Percentiles rank a stretch among this genome's conserved stretches.
These are phyloP conservation scores for Glaciozyma martinii DNA, from an alignment of 768 basidiomycete genomes.

Conservation along the genomic window DNA sequence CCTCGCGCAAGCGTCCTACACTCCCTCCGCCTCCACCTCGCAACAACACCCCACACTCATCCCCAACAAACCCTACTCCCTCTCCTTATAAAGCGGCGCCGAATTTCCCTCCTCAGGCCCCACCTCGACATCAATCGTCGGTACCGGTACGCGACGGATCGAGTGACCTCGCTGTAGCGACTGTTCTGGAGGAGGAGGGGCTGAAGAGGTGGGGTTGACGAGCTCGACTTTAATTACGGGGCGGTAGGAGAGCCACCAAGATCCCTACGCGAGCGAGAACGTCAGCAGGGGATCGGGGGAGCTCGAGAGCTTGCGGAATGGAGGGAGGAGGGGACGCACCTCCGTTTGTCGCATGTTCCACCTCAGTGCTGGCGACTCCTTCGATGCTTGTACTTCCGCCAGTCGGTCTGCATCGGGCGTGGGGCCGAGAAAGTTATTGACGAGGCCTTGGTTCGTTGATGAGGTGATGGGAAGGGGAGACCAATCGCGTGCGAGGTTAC, in stretches of 20 bases:
- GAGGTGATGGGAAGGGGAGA: conserved; percentile 27
- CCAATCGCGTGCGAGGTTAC: conserved; percentile 22
- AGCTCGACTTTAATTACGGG: conserved; percentile 21
- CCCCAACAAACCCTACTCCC: too few relatives aligned
- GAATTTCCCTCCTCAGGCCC: too few relatives aligned
- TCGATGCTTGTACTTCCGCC: not conserved
- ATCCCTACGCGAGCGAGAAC: conserved; percentile 6
- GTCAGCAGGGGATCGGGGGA: not conserved
- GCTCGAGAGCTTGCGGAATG: not conserved
- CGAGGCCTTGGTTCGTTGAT: conserved; percentile 14
- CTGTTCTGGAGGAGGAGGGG: too few relatives aligned
- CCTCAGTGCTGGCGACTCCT: conserved; percentile 16
- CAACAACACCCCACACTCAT: too few relatives aligned
- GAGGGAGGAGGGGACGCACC: not conserved
- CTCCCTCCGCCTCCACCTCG: too few relatives aligned
- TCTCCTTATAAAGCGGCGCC: too few relatives aligned
- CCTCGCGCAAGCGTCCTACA: too few relatives aligned
- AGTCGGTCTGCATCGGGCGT: not conserved
- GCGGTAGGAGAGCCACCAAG: conserved; percentile 26
- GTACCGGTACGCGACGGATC: too few relatives aligned
- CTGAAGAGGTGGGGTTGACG: conserved; percentile 18
- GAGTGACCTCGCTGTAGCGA: too few relatives aligned
- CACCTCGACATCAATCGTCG: too few relatives aligned
- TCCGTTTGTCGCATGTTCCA: conserved; percentile 26
- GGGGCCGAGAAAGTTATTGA: conserved; percentile 26